Percentiles rank a stretch among this genome's conserved stretches.
phyloP scores from a whole-genome alignment of 371 early-diverging fungal species.

The Mucor racemosus region DNA sequence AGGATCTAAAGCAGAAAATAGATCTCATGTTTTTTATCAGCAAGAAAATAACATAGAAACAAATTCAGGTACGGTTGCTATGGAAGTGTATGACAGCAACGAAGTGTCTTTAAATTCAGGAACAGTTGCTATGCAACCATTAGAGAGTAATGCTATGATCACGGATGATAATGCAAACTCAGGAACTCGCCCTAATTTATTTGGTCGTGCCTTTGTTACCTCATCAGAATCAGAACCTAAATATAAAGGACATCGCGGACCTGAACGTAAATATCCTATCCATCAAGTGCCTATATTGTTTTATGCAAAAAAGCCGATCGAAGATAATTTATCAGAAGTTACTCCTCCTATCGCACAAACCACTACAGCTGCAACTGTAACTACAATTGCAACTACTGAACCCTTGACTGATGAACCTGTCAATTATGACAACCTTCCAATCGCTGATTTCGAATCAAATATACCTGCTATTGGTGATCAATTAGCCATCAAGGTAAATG shows the following conservation, averaged over 20 bases:
- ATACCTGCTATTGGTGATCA: conserved; percentile 14
- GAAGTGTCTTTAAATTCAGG: no score
- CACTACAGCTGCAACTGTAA: no score
- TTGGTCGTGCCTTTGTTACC: conserved; percentile 31
- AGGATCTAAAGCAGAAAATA: conserved; percentile 2
- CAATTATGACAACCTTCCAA: conserved; percentile 22
- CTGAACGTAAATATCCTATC: conserved; percentile 19
- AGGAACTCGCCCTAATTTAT: neutral
- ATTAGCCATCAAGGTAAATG: conserved; percentile 32
- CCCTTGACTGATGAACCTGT: neutral
- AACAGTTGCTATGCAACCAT: neutral
- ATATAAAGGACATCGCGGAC: conserved; percentile 1
- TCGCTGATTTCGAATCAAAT: conserved; percentile 12
- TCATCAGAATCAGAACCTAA: conserved; percentile 13
- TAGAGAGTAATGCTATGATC: neutral
- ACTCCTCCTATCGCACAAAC: no score
- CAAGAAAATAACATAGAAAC: no score
- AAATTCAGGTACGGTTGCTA: no score
- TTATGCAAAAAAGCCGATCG: conserved; percentile 18
- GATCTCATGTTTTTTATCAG: conserved; percentile 1
- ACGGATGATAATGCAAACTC: neutral
- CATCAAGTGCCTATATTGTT: conserved; percentile 21
- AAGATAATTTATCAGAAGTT: neutral
- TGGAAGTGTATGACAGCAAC: neutral
- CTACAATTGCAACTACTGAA: neutral